Percentiles rank a stretch among this genome's conserved stretches.
phyloP scores from a whole-genome alignment of 768 basidiomycete genomes.

The Phanerochaete sordida region DNA sequence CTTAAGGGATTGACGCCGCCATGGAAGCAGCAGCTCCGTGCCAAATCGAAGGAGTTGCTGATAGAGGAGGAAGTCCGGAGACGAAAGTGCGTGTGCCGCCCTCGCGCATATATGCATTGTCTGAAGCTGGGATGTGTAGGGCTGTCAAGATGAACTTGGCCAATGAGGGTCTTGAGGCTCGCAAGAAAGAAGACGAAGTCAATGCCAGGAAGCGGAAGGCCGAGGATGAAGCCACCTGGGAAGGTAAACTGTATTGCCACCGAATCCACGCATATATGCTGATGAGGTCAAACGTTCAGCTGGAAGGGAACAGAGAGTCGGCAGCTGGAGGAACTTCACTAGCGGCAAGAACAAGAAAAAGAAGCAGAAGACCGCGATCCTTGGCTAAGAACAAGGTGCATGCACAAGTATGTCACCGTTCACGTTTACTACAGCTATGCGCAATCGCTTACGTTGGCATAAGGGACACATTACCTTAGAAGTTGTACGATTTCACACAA shows the following conservation, averaged over 20 bases:
- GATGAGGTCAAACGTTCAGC: constrained; percentile 6
- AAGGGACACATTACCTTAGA: neutral
- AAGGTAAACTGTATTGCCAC: constrained; percentile 48
- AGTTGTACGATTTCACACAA: neutral
- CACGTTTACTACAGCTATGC: neutral
- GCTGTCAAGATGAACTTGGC: constrained; percentile 89
- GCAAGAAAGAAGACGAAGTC: constrained; percentile 87
- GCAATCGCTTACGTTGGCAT: no score
- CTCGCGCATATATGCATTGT: neutral
- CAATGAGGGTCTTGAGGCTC: constrained; percentile 90
- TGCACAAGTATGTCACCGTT: neutral
- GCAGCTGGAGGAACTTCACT: constrained; percentile 76
- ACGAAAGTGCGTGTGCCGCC: constrained; percentile 57
- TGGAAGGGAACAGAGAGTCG: constrained; percentile 76
- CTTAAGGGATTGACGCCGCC: constrained; percentile 54
- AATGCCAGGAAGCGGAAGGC: constrained; percentile 76
- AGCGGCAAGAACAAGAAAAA: constrained; percentile 78
- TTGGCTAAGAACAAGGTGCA: constrained; percentile 17
- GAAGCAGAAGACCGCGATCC: constrained; percentile 52
- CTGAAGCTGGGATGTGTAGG: constrained; percentile 36
- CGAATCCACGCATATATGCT: neutral
- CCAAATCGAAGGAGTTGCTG: constrained; percentile 76
- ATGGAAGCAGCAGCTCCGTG: constrained; percentile 63
- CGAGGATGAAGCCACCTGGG: constrained; percentile 87
- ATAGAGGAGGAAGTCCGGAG: constrained; percentile 89